A percentile compares a stretch with the other conserved stretches of the same genome.
Evolutionary conservation across 2,329 filamentous ascomycete genomes (phyloP).

Genomic region (Cercospora canescens): DNA sequence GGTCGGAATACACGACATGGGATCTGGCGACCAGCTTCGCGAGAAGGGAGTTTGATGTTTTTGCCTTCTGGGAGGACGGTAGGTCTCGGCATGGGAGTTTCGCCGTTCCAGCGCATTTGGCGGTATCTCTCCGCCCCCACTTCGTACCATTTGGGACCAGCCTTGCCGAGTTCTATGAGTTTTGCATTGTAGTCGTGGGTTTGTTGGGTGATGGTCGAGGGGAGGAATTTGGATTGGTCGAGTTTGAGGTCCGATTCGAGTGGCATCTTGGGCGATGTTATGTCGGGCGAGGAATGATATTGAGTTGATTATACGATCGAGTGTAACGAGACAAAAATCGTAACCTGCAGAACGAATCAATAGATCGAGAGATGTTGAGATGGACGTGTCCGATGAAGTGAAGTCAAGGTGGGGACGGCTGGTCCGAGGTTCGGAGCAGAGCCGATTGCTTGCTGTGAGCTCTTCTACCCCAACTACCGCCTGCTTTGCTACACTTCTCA

Average conservation of each 20-base stretch:
- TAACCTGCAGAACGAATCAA: not conserved
- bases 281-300: not conserved
- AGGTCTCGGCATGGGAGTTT: slow-evolving; percentile 47
- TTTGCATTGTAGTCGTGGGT: slow-evolving; percentile 48
- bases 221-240: slow-evolving; percentile 46
- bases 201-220: slow-evolving; percentile 40
- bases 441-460: not conserved
- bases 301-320: not conserved
- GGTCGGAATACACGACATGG: slow-evolving; percentile 56
- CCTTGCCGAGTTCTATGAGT: slow-evolving; percentile 44
- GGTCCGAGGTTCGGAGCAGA: not conserved
- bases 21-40: slow-evolving; percentile 53
- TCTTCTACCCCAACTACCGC: not conserved
- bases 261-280: slow-evolving; percentile 18
- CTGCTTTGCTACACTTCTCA: not conserved
- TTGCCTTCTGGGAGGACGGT: slow-evolving; percentile 48
- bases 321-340: not conserved
- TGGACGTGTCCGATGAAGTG: not conserved
- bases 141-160: slow-evolving; percentile 54
- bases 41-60: slow-evolving; percentile 53
- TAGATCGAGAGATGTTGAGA: not conserved
- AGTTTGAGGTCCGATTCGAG: slow-evolving; percentile 27
- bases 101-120: slow-evolving; percentile 54
- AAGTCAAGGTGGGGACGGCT: not conserved
- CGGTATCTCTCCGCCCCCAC: slow-evolving; percentile 57